Base-by-base conservation (phyloP, 2,329 filamentous ascomycete species). In the Pyrenophora teres region DNA sequence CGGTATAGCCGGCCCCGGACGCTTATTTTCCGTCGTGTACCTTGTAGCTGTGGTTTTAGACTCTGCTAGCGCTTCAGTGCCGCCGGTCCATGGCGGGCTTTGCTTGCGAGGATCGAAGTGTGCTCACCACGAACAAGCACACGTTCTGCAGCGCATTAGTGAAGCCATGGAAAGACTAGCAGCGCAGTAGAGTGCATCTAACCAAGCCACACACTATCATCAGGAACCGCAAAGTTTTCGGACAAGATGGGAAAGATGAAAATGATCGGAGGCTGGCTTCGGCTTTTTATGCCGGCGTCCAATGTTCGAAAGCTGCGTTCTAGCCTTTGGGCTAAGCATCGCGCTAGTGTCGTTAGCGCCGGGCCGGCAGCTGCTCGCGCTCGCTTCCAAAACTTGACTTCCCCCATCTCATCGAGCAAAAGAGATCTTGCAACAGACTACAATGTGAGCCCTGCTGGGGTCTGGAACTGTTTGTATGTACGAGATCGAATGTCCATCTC, bases 11-110 rank as follows among this genome's bases (percentile, higher is more conserved):
- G 15, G 15, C 23, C 37, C 23, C 44, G 21, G 41, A 23, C 38
- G 32, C 37, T 37, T 13, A 36, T 31, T 41, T 19, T 46, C 19
- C 33, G 32, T 38, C 19, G n/a, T 46, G 36, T 50, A 38, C 37
- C 46, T 35, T 44, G 41, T 25, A 27, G 19, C 27, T 12, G n/a
- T 37, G 31, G 32, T 15, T 32, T 49, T 50, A 39, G 51, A 18
- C 32, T 40, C n/a, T 21, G 30, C 31, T 50, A 36, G 36, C 25
- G 23, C 23, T 32, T 40, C 36, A 32, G 38, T 23, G 19, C n/a
- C n/a, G 7, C 23, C 23, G 23, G 23, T 9, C 23, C 23, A 25
- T 25, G 8, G 23, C 6, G 23, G 23, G 4, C 23, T 21, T 21
- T 21, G 5, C 19, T 21, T 21, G 19, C 19, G 5, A 21, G 19